Evolutionary conservation across 441 rosid species (phyloP), one percentile per base, ranked within the genome.

Genomic region (Bruguiera hainesii): DNA sequence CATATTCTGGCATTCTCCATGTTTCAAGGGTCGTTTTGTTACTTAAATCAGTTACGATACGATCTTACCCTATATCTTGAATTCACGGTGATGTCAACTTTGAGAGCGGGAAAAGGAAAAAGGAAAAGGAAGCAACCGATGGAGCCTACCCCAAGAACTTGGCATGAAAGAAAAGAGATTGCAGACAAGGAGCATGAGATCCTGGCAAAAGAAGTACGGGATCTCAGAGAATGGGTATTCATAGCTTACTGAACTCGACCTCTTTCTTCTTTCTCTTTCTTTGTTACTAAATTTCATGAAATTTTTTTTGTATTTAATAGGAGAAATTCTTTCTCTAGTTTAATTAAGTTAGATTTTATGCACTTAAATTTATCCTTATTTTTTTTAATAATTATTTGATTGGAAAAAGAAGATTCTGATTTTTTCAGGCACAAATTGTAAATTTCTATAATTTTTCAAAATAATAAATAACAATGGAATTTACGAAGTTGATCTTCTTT

Each of bases 161-260:
- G 68, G 64, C 63, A 68, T 42, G 70, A 76, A 30, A 76, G 49
- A 35, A 73, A 63, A 57, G 58, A 75, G 1, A 6, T 68, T 46
- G 67, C 72, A 7, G 75, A 76, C 20, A 15, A 42, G 7, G 80
- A 78, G 71, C 76, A 68, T 37, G 55, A 61, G 16, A 56, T 21
- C 42, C 19, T 81, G 26, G 39, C 37, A 23, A 78, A 69, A 39
- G 77, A 76, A 26, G 63, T 81, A 9, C 15, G 73, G 26, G 67
- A 76, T 56, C 80, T 81, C 65, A 64, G 15, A 48, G 60, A 61
- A 63, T 78, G 84, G 84, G 84, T 78, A 76, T 1, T 4, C 6
- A 1, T 8, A 21, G 9, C 21, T 53, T 53, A 53, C 1, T 21
- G 13, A n/a, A 8, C 26, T 53, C 3, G 7, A 8, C 26, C 57